Base-by-base conservation (phyloP, 2,329 filamentous ascomycete species). In the Microdochium paspali region DNA sequence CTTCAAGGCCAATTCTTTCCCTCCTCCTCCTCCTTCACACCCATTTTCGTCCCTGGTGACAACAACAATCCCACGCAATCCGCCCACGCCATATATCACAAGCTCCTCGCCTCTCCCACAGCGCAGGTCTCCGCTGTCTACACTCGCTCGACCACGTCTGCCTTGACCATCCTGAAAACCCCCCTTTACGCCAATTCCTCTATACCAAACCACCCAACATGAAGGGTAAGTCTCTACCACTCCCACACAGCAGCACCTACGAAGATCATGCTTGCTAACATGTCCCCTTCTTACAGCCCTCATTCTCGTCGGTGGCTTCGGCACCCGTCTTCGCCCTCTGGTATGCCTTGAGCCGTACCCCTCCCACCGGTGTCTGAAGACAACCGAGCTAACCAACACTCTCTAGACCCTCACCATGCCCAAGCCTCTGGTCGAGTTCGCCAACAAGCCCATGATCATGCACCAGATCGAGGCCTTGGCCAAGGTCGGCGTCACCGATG, bases 271-370 rank as follows among this genome's bases (percentile, higher is more conserved):
- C 13, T 21, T 10, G 48, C 56, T 65, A 47, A 59, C 53, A 31
- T 47, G 39, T 28, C 46, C 32, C 15, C 43, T 44, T 42, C 47
- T 15, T 56, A 52, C 64, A 96, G 90, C 90, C 74, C 85, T 96
- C 66, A 96, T 95, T 85, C 90, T 97, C 66, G 93, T 97, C 71
- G 93, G 93, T 74, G 93, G 91, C 70, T 98, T 96, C 71, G 91
- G 91, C 74, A 98, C 91, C 70, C 90, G 91, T 72, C 85, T 98
- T 63, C 87, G 91, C 66, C 91, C 91, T 76, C 81, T 97, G 65
- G 89, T 95, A 84, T 66, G 84, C 73, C 30, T 18, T 23, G 24
- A 44, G 30, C 42, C 31, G 45, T n/a, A 32, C 40, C 51, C 51
- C 44, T 52, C 45, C 21, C 18, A 12, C 18, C 46, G 47, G 44